These are phyloP conservation scores for Coemansia sp. DNA, from an alignment of 192 early-diverging fungal genomes.

Conservation along the genomic window DNA sequence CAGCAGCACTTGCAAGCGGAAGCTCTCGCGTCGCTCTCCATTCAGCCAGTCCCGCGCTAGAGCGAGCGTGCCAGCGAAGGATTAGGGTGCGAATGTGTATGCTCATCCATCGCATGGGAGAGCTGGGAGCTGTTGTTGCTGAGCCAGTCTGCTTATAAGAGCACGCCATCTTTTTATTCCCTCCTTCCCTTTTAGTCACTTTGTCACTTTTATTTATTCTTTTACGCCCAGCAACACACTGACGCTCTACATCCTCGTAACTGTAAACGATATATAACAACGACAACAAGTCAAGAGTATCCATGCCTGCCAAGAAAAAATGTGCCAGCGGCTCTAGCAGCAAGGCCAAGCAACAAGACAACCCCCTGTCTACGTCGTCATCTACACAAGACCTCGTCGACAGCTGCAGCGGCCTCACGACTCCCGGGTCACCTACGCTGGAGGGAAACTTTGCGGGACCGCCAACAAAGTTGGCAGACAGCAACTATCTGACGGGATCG, in stretches of 20 bases:
- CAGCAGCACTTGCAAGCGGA: neutral
- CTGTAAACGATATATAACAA: neutral
- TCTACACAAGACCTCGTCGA: slow-evolving; percentile 1
- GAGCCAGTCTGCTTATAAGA: neutral
- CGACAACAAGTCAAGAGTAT: neutral
- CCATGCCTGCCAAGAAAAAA: slow-evolving; percentile 41
- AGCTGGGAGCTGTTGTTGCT: neutral
- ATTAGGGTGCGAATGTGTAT: neutral
- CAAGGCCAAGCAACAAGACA: slow-evolving; percentile 17
- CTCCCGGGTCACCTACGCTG: slow-evolving; percentile 6
- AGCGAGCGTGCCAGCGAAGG: neutral
- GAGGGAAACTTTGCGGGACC: slow-evolving; percentile 11
- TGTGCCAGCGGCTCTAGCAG: neutral
- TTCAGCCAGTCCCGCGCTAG: neutral
- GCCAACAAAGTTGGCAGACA: slow-evolving; percentile 13
- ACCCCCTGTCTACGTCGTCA: neutral
- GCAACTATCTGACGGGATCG: slow-evolving; percentile 20
- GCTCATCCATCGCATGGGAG: neutral
- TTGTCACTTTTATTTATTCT: neutral
- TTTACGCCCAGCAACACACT: neutral
- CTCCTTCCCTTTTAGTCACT: neutral
- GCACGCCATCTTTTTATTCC: neutral
- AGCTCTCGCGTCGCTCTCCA: neutral
- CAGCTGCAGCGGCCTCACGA: neutral
- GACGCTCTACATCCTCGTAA: neutral